Evolutionary conservation across 1,139 yeast genomes (phyloP).

Genomic region (Taphrina wiesneri): DNA sequence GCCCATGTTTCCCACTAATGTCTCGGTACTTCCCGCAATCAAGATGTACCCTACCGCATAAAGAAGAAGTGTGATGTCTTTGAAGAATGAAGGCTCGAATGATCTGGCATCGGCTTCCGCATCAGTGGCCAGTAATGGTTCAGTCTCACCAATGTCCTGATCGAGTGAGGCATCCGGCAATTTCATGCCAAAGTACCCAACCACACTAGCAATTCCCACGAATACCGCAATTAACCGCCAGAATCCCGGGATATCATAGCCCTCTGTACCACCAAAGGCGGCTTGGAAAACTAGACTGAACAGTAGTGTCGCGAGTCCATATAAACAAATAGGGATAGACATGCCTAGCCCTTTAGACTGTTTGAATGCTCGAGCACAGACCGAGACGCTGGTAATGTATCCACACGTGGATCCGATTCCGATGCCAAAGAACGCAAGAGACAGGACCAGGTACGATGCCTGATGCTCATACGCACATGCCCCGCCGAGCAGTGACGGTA

Average conservation of each 20-base stretch:
- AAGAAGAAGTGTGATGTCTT: slow-evolving; percentile 15
- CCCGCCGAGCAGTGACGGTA: slow-evolving; percentile 12
- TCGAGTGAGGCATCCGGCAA: not conserved
- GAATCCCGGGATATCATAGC: slow-evolving; percentile 20
- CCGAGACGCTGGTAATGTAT: slow-evolving; percentile 16
- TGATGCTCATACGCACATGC: slow-evolving; percentile 21
- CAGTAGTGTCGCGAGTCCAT: slow-evolving; percentile 27
- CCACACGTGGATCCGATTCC: slow-evolving; percentile 26
- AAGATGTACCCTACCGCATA: slow-evolving; percentile 22
- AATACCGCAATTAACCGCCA: slow-evolving; percentile 14
- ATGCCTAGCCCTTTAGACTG: slow-evolving; percentile 17
- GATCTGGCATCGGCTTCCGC: too few relatives aligned
- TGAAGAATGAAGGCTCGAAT: slow-evolving; percentile 16
- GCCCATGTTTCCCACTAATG: slow-evolving; percentile 31
- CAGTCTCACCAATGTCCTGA: not conserved
- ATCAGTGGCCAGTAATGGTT: not conserved
- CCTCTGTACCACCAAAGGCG: not conserved
- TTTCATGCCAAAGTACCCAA: slow-evolving; percentile 21
- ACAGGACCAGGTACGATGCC: not conserved
- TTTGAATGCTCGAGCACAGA: slow-evolving; percentile 15
- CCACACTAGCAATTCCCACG: slow-evolving; percentile 2
- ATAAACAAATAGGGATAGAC: slow-evolving; percentile 19
- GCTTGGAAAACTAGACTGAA: slow-evolving; percentile 14
- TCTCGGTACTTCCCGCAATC: slow-evolving; percentile 30
- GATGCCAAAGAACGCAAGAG: slow-evolving; percentile 1